Base-by-base conservation (phyloP, 176 grass and related monocot genomes). In the Lolium rigidum region DNA sequence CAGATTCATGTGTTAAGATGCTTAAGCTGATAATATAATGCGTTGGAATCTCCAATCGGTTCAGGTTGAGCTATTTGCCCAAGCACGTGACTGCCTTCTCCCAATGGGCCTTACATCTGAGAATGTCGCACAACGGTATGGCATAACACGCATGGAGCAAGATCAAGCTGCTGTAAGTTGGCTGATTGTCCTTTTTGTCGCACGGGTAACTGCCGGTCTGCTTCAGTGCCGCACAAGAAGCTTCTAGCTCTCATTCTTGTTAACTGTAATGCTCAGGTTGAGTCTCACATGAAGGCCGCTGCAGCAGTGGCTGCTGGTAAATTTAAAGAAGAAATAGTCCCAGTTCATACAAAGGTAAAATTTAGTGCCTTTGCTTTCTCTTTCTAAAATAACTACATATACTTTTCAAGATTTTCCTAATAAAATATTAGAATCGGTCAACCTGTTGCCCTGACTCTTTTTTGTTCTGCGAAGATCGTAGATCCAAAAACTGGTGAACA, bases 51-150 rank as follows among this genome's bases (percentile, higher is more conserved):
- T 90, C 55, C 62, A 56, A 86, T 41, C 81, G 12, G 13, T 84
- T 87, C 84, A 96, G 97, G 57, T 90, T 76, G 82, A 96, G 56
- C 71, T 96, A 64, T 94, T 94, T 91, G 80, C 97, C 55, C 94
- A 92, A 94, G 94, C 94, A 70, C 90, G 87, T 80, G 97, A 96
- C 41, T 99, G 97, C 49, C 90, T 99, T 63, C 93, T 96, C 69
- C 97, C 94, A 64, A 99, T 99, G 97, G 94, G 94, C 65, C 85
- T 96, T 47, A 99, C 94, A 60, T 99, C 92, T 20, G 97, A 99
- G 79, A 99, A 96, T 90, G 94, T 99, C 86, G 94, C 94, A 64
- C 78, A 92, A 22, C 92, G 85, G n/a, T 94, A 85, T 85, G 94
- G 94, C 61, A 76, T 99, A 93, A 94, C 88, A 87, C 90, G 94